A percentile compares a stretch with the other conserved stretches of the same genome.
Conservation (phyloP, 2,329 filamentous ascomycete genomes). For the Lojkania enalia region DNA sequence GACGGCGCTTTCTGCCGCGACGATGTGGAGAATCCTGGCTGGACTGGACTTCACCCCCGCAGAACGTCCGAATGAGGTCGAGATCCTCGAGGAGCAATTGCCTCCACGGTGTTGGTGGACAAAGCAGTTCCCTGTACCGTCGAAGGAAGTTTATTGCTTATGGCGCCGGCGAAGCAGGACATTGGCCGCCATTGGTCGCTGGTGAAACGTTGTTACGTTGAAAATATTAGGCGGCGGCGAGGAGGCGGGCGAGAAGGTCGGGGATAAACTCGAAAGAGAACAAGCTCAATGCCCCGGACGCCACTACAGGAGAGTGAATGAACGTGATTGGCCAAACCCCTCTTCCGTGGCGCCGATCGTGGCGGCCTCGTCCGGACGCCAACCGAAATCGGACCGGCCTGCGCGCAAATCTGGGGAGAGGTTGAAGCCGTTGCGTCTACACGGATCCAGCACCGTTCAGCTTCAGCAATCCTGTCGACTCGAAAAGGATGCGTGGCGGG, state of each 20-base stretch:
- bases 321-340: constrained; percentile 1
- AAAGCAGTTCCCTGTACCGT: constrained; percentile 6
- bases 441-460: no score
- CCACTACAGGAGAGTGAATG: constrained; percentile 23
- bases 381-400: constrained; percentile 20
- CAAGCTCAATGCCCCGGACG: constrained; percentile 25
- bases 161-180: constrained; percentile 15
- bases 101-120: constrained; percentile 18
- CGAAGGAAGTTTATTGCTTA: constrained; percentile 23
- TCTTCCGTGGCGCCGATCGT: constrained; percentile 22
- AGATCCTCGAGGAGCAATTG: constrained; percentile 26
- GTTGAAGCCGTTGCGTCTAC: no score
- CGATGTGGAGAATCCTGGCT: constrained; percentile 16
- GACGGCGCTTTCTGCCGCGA: constrained; percentile 18
- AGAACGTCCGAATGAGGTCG: constrained; percentile 23
- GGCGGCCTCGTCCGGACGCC: constrained; percentile 16
- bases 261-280: constrained; percentile 24
- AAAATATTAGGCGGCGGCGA: constrained; percentile 14
- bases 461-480: neutral
- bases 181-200: constrained; percentile 19
- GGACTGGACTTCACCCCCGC: constrained; percentile 15
- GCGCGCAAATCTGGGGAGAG: constrained; percentile 30
- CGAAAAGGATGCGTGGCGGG: neutral
- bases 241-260: constrained; percentile 11
- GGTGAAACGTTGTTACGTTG: constrained; percentile 23